Conservation (phyloP, 257 asterid species). For the Leonotis leonurus region DNA sequence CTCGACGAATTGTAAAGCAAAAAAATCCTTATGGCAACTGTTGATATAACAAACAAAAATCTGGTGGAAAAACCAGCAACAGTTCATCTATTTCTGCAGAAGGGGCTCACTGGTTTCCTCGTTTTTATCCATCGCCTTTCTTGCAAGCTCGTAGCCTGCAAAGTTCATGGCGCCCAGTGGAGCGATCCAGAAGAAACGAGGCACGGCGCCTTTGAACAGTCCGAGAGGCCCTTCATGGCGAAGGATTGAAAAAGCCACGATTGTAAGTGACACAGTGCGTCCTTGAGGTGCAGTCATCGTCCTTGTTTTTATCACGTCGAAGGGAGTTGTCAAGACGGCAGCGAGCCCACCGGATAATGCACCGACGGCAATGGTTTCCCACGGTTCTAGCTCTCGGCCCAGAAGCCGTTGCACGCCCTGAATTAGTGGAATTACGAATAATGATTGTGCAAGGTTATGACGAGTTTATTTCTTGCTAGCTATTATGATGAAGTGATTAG, state of each 20-base stretch:
- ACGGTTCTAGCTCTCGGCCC: conserved; percentile 77
- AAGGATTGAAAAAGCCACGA: conserved; percentile 67
- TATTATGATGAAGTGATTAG: not conserved
- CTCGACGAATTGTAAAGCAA: conserved; percentile 21
- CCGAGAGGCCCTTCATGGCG: conserved; percentile 84
- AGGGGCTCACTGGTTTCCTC: conserved; percentile 40
- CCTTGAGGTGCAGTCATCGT: conserved; percentile 88
- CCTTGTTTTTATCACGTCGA: conserved; percentile 92
- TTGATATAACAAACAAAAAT: conserved; percentile 15
- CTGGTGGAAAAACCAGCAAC: not conserved
- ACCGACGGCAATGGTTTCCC: conserved; percentile 92
- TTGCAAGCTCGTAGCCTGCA: conserved; percentile 89
- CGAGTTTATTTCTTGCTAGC: not conserved
- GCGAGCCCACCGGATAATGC: conserved; percentile 89
- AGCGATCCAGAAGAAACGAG: conserved; percentile 96
- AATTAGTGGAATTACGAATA: not conserved
- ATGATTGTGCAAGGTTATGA: not conserved
- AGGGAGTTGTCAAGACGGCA: conserved; percentile 85
- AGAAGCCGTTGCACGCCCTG: conserved; percentile 70
- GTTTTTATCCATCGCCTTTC: conserved; percentile 75
- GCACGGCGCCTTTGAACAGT: conserved; percentile 81
- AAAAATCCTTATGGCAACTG: conserved; percentile 19
- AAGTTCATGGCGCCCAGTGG: conserved; percentile 96
- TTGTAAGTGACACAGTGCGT: conserved; percentile 38
- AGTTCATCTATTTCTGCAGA: conserved; percentile 31